Conservation (phyloP, 2,329 filamentous ascomycete species). For the Ascosphaera aggregata region DNA sequence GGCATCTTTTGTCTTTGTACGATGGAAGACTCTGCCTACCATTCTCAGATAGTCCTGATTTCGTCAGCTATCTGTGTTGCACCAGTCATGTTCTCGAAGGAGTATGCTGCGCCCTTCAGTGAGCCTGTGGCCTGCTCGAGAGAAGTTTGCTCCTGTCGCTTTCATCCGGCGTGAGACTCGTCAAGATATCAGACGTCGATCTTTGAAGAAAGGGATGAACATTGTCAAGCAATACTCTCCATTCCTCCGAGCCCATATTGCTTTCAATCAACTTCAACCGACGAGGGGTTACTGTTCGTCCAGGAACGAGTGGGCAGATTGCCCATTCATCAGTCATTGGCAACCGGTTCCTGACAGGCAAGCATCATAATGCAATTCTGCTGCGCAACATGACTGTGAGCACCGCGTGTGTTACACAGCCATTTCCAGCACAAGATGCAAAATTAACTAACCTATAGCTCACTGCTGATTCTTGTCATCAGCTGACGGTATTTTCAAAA, state of each 20-base stretch:
- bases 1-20: too few species aligned
- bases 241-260: too few species aligned
- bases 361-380: not conserved
- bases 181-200: too few species aligned
- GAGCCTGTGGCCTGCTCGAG: not conserved
- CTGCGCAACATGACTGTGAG: not conserved
- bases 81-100: not conserved
- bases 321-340: not conserved
- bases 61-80: not conserved
- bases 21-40: too few species aligned
- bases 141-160: not conserved
- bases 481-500: not conserved
- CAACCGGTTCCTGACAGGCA: not conserved
- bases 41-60: not conserved
- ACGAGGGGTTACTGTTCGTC: too few species aligned
- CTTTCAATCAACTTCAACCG: too few species aligned
- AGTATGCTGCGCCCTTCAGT: not conserved
- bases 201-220: too few species aligned
- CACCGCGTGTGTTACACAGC: not conserved
- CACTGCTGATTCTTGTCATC: not conserved
- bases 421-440: not conserved
- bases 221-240: too few species aligned
- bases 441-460: not conserved
- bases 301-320: not conserved
- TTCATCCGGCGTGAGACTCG: not conserved